Base-by-base conservation (phyloP, 768 basidiomycete genomes). In the Leccinum variicolor region DNA sequence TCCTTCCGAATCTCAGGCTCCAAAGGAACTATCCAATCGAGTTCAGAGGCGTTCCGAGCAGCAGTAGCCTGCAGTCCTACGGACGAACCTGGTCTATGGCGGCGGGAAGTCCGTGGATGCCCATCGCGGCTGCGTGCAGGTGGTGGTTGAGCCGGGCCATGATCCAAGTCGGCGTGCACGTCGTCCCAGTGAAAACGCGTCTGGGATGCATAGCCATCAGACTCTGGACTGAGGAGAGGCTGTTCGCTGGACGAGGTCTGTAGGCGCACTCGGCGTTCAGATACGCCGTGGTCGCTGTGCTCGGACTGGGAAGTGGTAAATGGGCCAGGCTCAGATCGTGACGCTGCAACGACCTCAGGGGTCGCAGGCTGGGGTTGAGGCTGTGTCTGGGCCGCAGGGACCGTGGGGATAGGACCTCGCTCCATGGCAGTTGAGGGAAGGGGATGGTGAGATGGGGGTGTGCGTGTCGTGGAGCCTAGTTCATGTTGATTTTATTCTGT, bases 11-110 rank as follows among this genome's bases (percentile, higher is more conserved):
- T n/a, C 14, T 6, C 15, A 31, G 31, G 11, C 5, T 11, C 58
- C 62, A 13, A 13, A 39, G 54, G 49, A 11, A 72, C 64, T 45
- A 72, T 69, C 59, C 60, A 64, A 51, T 72, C 71, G 13, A 72
- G 43, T 4, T 52, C 64, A n/a, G 67, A 55, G 15, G 13, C 1
- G 23, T 43, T 54, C 4, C 3, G 47, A 23, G 50, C 47, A 11
- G 29, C 23, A 4, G 14, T 2, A 3, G 53, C 34, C 1, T 51
- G 59, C 19, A 49, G 48, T 14, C 59, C 59, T 11, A 14, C 1
- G 9, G 1, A 17, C 25, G 64, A 55, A 9, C 41, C 41, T 0
- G 21, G 3, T 41, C 39, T 46, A 2, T 46, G 50, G 11, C 55
- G 68, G 19, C 54, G 63, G 5, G 66, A 54, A 23, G 57, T 33